These are phyloP conservation scores for Trematosphaeria pertusa DNA, from an alignment of 2,329 filamentous ascomycete species.

Conservation along the genomic window DNA sequence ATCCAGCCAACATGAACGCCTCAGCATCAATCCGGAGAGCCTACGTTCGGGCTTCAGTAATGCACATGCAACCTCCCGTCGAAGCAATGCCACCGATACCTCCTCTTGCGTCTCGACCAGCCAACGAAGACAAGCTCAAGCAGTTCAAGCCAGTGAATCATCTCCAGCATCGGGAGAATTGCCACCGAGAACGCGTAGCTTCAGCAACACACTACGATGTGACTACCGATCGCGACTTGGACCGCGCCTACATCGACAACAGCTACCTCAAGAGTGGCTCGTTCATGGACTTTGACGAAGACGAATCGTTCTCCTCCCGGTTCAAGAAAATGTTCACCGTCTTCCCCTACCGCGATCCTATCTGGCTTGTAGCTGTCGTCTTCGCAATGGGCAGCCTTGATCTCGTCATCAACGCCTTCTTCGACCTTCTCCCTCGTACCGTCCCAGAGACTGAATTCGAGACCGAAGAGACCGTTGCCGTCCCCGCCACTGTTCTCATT, in stretches of 20 bases:
- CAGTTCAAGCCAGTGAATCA: slow-evolving; percentile 28
- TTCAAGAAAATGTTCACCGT: slow-evolving; percentile 29
- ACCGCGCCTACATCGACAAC: slow-evolving; percentile 15
- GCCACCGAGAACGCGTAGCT: slow-evolving; percentile 23
- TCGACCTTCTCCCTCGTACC: slow-evolving; percentile 30
- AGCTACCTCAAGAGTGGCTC: slow-evolving; percentile 10
- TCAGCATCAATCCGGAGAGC: slow-evolving; percentile 36
- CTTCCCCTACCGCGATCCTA: slow-evolving; percentile 37
- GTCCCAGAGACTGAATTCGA: slow-evolving; percentile 18
- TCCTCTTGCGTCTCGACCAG: slow-evolving; percentile 23
- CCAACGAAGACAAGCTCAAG: slow-evolving; percentile 23
- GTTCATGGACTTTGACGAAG: slow-evolving; percentile 20
- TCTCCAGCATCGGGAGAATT: slow-evolving; percentile 28
- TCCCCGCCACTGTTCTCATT: slow-evolving; percentile 31
- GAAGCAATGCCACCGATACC: slow-evolving; percentile 5
- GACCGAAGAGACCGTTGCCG: slow-evolving; percentile 24
- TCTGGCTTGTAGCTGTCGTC: slow-evolving; percentile 35
- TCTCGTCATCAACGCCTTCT: slow-evolving; percentile 35
- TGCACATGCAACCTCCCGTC: slow-evolving; percentile 22
- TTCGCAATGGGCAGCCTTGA: slow-evolving; percentile 33
- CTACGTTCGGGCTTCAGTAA: slow-evolving; percentile 32
- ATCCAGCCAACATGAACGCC: slow-evolving; percentile 32
- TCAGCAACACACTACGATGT: slow-evolving; percentile 8
- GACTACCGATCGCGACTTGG: slow-evolving; percentile 2
- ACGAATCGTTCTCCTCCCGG: slow-evolving; percentile 6